These are phyloP conservation scores for Xylariales sp. DNA, from an alignment of 2,329 filamentous ascomycete genomes.

Conservation along the genomic window DNA sequence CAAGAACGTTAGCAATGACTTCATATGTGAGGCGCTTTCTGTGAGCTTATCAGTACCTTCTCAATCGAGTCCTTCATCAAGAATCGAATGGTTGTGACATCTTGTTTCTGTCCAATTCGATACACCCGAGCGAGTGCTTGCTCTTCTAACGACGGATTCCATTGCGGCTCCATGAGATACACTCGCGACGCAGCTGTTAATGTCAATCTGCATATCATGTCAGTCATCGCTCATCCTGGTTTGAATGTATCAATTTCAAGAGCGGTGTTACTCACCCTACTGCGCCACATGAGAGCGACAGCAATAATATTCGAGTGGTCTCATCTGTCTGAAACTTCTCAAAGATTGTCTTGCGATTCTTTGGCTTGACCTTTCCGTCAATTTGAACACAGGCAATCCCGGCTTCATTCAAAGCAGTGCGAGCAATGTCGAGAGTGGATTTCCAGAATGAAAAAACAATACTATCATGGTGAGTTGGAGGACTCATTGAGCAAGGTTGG, in stretches of 20 bases:
- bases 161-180: slow-evolving; percentile 48
- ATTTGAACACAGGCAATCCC: slow-evolving; percentile 35
- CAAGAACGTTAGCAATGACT: too few relatives aligned
- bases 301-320: slow-evolving; percentile 35
- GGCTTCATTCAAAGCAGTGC: slow-evolving; percentile 5
- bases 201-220: slow-evolving; percentile 41
- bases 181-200: slow-evolving; percentile 42
- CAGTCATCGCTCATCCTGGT: too few relatives aligned
- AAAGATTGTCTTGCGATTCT: slow-evolving; percentile 34
- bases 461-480: too few relatives aligned
- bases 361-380: slow-evolving; percentile 41
- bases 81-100: slow-evolving; percentile 33
- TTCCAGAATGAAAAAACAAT: slow-evolving; percentile 1
- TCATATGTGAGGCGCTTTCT: too few relatives aligned
- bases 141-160: slow-evolving; percentile 40
- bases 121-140: slow-evolving; percentile 37
- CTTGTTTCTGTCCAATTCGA: slow-evolving; percentile 28
- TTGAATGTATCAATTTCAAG: background rate
- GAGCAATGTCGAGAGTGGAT: background rate
- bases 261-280: slow-evolving; percentile 35
- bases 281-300: slow-evolving; percentile 48
- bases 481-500: too few relatives aligned
- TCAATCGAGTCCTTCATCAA: slow-evolving; percentile 35
- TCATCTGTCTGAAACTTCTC: slow-evolving; percentile 34
- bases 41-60: too few relatives aligned